Evolutionary conservation across 2,329 filamentous ascomycete species (phyloP).

Genomic region (Paramyrothecium sp.): DNA sequence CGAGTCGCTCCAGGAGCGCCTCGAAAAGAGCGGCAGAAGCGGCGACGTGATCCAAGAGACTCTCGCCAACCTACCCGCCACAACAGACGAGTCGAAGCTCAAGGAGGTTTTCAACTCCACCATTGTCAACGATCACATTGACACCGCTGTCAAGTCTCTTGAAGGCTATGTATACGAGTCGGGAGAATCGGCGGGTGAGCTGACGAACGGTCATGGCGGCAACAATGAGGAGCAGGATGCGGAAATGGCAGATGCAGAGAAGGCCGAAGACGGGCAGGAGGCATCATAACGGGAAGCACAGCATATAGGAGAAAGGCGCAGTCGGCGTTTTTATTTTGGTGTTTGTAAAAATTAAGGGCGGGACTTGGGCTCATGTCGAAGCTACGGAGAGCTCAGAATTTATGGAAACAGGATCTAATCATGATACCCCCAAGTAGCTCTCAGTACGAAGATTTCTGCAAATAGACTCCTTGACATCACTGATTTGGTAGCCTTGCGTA

Average conservation of each 20-base stretch:
- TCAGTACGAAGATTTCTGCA: conserved; percentile 4
- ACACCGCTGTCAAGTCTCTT: conserved; percentile 18
- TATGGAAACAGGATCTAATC: background rate
- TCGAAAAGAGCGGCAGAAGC: conserved; percentile 22
- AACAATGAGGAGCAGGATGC: conserved; percentile 10
- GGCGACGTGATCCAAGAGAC: conserved; percentile 18
- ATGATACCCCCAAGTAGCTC: conserved; percentile 1
- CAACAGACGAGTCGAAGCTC: conserved; percentile 21
- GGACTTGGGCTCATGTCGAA: background rate
- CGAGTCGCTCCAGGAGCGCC: conserved; percentile 23
- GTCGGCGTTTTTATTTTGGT: background rate
- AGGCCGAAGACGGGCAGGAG: conserved; percentile 1
- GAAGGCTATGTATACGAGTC: conserved; percentile 24
- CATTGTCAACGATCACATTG: conserved; percentile 23
- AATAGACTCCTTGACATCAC: background rate
- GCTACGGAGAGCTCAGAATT: background rate
- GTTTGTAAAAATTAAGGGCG: background rate
- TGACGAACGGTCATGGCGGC: background rate
- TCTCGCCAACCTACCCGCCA: conserved; percentile 15
- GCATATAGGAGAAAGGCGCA: background rate
- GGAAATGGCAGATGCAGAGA: conserved; percentile 1
- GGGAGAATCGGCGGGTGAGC: background rate
- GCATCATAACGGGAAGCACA: conserved; percentile 3
- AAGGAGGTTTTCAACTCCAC: conserved; percentile 23
- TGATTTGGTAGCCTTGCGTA: background rate